These are phyloP conservation scores for Bruguiera parviflora DNA, from an alignment of 345 rosid genomes.

Conservation along the genomic window DNA sequence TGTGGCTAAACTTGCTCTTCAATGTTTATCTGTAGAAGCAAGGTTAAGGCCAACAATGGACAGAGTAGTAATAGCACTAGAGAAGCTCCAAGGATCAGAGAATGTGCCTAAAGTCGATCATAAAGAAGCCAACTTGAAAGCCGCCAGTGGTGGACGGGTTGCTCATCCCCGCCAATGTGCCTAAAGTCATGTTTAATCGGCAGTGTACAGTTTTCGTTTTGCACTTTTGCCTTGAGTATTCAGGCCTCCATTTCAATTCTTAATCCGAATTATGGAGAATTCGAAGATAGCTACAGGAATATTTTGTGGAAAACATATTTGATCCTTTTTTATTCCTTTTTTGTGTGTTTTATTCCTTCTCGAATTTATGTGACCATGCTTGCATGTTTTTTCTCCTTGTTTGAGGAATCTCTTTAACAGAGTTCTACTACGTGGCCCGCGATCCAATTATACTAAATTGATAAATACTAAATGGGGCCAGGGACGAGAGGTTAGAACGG, in stretches of 20 bases:
- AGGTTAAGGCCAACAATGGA: conserved; percentile 28
- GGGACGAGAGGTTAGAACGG: no score
- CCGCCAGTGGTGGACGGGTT: conserved; percentile 25
- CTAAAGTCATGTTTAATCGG: conserved; percentile 5
- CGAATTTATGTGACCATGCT: no score
- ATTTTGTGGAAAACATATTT: no score
- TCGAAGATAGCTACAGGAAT: no score
- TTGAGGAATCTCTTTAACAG: no score
- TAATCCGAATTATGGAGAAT: not conserved
- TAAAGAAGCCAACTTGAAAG: conserved; percentile 31
- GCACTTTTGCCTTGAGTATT: not conserved
- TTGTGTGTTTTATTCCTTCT: no score
- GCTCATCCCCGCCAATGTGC: conserved; percentile 60
- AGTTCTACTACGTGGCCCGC: no score
- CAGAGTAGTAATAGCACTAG: conserved; percentile 37
- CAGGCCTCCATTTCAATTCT: not conserved
- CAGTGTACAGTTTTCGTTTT: conserved; percentile 17
- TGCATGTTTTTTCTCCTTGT: no score
- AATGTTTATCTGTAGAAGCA: conserved; percentile 24
- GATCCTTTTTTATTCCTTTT: no score
- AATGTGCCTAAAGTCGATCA: conserved; percentile 19
- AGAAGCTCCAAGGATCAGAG: conserved; percentile 54
- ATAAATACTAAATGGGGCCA: no score
- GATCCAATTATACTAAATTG: no score
- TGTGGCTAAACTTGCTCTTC: conserved; percentile 52